These are phyloP conservation scores for Heritiera fomes DNA, from an alignment of 345 rosid genomes.

Conservation along the genomic window DNA sequence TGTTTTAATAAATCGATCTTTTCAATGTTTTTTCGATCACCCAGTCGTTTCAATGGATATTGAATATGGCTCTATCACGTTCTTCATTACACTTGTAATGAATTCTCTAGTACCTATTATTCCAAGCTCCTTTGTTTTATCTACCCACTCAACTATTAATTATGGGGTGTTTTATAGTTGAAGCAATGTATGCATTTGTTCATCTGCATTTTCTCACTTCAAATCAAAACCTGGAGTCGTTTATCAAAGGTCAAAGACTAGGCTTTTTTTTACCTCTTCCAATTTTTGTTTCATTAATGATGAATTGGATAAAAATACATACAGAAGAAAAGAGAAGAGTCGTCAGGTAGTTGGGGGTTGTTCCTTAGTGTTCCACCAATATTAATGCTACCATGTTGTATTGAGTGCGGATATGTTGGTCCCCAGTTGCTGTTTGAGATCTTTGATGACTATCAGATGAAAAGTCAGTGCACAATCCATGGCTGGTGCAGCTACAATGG, in stretches of 20 bases:
- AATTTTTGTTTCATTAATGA: too few species aligned
- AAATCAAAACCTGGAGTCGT: background rate
- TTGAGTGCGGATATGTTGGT: background rate
- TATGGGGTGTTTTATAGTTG: background rate
- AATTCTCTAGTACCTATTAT: background rate
- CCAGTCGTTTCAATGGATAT: too few species aligned
- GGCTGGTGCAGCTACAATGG: background rate
- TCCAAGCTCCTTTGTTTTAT: conserved; percentile 6
- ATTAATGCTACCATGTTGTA: background rate
- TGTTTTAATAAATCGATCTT: too few species aligned
- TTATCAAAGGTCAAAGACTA: background rate
- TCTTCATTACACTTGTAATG: background rate
- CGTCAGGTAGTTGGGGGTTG: background rate
- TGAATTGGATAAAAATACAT: too few species aligned
- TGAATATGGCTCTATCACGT: too few species aligned
- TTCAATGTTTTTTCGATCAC: too few species aligned
- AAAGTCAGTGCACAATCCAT: background rate
- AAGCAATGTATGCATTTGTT: conserved; percentile 20
- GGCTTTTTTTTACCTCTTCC: background rate
- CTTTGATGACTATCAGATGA: background rate
- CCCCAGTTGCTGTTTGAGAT: too few species aligned
- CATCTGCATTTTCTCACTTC: background rate
- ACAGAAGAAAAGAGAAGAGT: background rate
- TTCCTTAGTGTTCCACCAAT: conserved; percentile 1
- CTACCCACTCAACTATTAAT: background rate